phyloP scores from a whole-genome alignment of 352 stramenopile species.

The Pelagophyceae sp. region DNA sequence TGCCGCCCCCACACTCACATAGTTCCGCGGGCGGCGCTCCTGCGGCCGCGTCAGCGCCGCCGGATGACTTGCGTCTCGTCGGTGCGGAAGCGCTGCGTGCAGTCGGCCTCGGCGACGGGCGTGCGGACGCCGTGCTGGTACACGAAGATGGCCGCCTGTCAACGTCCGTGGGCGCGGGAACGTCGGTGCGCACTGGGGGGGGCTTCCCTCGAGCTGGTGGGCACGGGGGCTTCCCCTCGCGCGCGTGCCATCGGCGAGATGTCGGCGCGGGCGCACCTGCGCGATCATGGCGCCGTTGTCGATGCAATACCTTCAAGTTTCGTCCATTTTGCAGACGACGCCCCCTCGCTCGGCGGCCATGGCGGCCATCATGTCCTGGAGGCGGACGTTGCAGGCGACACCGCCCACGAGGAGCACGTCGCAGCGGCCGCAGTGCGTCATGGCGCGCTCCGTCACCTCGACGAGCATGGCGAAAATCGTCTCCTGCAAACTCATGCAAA shows the following conservation, averaged over 20 bases:
- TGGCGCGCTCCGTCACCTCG: conserved; percentile 99
- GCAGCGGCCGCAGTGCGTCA: conserved; percentile 91
- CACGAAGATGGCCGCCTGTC: conserved; percentile 89
- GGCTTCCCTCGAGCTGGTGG: no score
- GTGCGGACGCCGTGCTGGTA: conserved; percentile 75
- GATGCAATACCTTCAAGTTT: conserved; percentile 98
- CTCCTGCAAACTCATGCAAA: conserved; percentile 98
- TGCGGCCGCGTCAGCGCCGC: no score
- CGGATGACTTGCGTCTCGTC: conserved; percentile 94
- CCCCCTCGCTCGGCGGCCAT: conserved; percentile 91
- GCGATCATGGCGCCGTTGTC: conserved; percentile 99
- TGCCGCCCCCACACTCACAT: no score
- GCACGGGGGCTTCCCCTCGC: no score
- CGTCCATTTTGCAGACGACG: conserved; percentile 93
- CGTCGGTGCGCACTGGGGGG: no score
- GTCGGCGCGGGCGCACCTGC: no score
- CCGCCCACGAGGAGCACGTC: conserved; percentile 97
- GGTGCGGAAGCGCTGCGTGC: conserved; percentile 91
- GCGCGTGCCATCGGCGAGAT: no score
- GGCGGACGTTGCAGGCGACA: conserved; percentile 87
- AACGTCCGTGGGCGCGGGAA: no score
- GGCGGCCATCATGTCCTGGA: conserved; percentile 93
- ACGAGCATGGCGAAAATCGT: conserved; percentile 99
- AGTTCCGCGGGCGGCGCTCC: no score
- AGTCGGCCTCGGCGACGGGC: conserved; percentile 66